A percentile compares a stretch with the other conserved stretches of the same genome.
Conservation (phyloP, 306 rosid species). For the Dalbergia oliveri region DNA sequence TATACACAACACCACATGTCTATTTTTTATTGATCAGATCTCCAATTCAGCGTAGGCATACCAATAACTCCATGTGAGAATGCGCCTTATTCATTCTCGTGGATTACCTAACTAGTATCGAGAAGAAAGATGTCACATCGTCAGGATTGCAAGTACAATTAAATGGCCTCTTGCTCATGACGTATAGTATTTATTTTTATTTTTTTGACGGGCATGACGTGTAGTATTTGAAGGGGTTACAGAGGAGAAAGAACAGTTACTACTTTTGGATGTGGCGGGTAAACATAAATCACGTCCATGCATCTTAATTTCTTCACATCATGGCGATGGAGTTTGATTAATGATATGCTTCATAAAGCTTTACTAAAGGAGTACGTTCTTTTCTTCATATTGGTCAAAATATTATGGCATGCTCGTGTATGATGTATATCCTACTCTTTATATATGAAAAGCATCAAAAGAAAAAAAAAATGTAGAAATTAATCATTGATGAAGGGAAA, state of each 20-base stretch:
- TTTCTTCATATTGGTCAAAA: conserved; percentile 23
- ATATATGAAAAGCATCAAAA: conserved; percentile 15
- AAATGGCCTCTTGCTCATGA: neutral
- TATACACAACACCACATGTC: no score
- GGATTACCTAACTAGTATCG: neutral
- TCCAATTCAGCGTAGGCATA: no score
- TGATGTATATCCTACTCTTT: conserved; percentile 13
- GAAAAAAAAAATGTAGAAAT: conserved; percentile 7
- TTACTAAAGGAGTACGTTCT: neutral
- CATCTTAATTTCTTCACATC: conserved; percentile 1
- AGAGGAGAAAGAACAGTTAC: neutral
- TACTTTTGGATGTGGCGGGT: neutral
- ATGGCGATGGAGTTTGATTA: neutral
- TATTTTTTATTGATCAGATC: no score
- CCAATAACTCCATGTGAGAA: no score
- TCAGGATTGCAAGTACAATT: neutral
- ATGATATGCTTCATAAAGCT: neutral
- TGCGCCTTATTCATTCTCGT: neutral
- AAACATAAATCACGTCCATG: neutral
- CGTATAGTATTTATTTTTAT: no score
- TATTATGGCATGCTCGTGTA: neutral
- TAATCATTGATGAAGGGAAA: conserved; percentile 31
- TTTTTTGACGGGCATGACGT: no score
- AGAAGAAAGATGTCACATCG: neutral
- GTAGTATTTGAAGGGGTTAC: neutral